Base-by-base conservation (phyloP, 1,139 yeast genomes). In the Ogataea hybrid region DNA sequence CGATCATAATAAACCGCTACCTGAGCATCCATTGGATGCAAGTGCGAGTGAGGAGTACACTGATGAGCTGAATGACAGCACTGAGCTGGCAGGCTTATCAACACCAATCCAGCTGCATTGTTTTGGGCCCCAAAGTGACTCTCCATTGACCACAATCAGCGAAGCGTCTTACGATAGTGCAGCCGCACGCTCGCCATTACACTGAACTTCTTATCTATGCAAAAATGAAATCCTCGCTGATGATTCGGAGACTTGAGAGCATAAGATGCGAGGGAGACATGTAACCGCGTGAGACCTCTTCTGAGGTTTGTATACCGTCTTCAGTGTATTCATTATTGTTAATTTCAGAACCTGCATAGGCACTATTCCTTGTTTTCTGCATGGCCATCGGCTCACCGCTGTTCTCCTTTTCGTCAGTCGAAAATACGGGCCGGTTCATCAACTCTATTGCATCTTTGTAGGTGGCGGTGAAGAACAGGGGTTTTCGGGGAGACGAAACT, bases 91-190 rank as follows among this genome's bases (percentile, higher is more conserved):
- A 11, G 32, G 32, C 15, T 21, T 32, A 4, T 14, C 32, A 14
- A 37, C 36, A 5, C 41, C 41, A 4, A 37, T 33, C 28, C 35
- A 39, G 32, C 28, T 39, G 12, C 34, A 33, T 11, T 15, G 22
- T 10, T 29, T 17, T 18, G 23, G 12, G 9, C 22, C 22, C n/a
- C 10, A 29, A 11, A 18, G 14, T 6, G 17, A 48, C 25, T 56
- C 59, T 2, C 58, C 58, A 2, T 32, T 57, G 39, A 56, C 61
- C 7, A 57, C 61, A 2, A 57, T 57, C 11, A 54, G 58, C 37
- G 61, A 57, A 42, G 54, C 49, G 14, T 56, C 61, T 2, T 51
- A 39, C 33, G 56, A 55, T 36, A 49, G 57, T 29, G 32, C 30
- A 15, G 23, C 35, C 7, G 25, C 39, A 6, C 36, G 47, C 10